Evolutionary conservation across 768 basidiomycete genomes (phyloP).

Genomic region (Lentinula detonsa): DNA sequence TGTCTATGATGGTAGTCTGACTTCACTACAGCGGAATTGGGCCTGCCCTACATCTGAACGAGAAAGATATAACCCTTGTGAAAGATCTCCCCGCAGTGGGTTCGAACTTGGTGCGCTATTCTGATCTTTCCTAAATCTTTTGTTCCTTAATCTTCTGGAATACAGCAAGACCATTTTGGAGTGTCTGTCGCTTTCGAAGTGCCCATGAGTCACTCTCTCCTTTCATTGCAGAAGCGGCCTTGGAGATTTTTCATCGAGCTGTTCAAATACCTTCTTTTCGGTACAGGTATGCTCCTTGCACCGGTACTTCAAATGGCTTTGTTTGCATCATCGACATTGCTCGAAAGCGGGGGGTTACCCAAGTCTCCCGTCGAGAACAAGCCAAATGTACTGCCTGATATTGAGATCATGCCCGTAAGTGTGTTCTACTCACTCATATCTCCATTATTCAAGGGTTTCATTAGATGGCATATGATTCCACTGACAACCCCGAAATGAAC

Average conservation of each 20-base stretch:
- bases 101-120: not conserved
- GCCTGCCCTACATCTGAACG: not conserved
- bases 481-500: not conserved
- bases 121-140: not conserved
- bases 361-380: not conserved
- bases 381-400: not conserved
- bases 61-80: not conserved
- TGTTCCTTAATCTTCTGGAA: not conserved
- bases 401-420: slow-evolving; percentile 7
- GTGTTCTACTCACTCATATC: not conserved
- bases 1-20: not conserved
- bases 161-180: slow-evolving; percentile 5
- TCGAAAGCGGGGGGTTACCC: not conserved
- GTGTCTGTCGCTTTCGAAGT: slow-evolving; percentile 5
- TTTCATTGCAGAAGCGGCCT: slow-evolving; percentile 1
- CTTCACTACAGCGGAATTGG: not conserved
- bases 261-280: slow-evolving; percentile 4
- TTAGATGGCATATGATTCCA: slow-evolving; percentile 6
- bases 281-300: slow-evolving; percentile 5
- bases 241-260: slow-evolving; percentile 3
- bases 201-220: not conserved
- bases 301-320: slow-evolving; percentile 3
- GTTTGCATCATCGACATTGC: not conserved
- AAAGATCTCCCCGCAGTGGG: slow-evolving; percentile 3
- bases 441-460: not conserved